Evolutionary conservation across 164 flowering plant species (phyloP).

Genomic region (Liriodendron chinense): DNA sequence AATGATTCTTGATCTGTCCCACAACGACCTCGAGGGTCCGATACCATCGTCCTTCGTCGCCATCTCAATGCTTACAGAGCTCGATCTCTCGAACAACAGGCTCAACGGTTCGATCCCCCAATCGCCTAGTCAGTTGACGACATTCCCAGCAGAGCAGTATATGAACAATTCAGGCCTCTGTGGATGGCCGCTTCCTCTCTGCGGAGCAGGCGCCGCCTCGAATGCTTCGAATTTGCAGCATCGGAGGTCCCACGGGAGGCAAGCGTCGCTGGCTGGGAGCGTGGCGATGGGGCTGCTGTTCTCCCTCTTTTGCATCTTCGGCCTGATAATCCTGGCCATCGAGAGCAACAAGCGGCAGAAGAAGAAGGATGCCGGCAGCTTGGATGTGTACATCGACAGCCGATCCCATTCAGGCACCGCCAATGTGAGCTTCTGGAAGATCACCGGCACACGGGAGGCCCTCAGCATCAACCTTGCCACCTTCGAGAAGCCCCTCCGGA

Average conservation of each 20-base stretch:
- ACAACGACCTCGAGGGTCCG: conserved; percentile 58
- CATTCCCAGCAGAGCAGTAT: conserved; percentile 52
- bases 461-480: conserved; percentile 81
- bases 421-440: conserved; percentile 52
- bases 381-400: conserved; percentile 54
- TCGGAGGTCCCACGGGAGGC: conserved; percentile 51
- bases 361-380: conserved; percentile 34
- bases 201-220: conserved; percentile 30
- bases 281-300: conserved; percentile 87
- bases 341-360: conserved; percentile 70
- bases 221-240: conserved; percentile 26
- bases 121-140: conserved; percentile 56
- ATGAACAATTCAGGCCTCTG: conserved; percentile 79
- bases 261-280: conserved; percentile 79
- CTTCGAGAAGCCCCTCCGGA: conserved; percentile 85
- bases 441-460: conserved; percentile 66
- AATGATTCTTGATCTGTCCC: conserved; percentile 74
- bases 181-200: conserved; percentile 69
- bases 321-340: conserved; percentile 55
- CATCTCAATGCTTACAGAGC: conserved; percentile 54
- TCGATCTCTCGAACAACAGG: conserved; percentile 72
- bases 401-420: conserved; percentile 58
- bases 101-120: conserved; percentile 76
- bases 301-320: conserved; percentile 75
- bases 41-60: conserved; percentile 63